Conservation (phyloP, 2,329 filamentous ascomycete genomes). For the Claviceps purpurea region DNA sequence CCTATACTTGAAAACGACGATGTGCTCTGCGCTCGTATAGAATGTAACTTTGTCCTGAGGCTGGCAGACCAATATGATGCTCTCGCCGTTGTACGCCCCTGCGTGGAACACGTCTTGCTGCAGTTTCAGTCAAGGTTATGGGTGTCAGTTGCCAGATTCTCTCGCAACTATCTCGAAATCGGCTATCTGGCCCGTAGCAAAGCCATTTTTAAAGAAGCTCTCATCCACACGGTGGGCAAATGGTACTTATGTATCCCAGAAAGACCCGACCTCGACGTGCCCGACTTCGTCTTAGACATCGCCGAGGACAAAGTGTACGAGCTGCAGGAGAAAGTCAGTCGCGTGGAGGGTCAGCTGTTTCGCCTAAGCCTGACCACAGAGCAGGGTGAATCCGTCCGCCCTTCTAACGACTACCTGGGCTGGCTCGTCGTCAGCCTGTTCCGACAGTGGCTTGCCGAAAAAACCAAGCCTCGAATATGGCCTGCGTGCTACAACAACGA, state of each 20-base stretch:
- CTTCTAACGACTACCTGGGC: constrained; percentile 68
- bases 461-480: constrained; percentile 56
- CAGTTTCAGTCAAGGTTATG: constrained; percentile 84
- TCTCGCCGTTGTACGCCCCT: constrained; percentile 70
- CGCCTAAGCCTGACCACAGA: constrained; percentile 66
- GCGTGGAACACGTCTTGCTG: constrained; percentile 85
- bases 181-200: constrained; percentile 76
- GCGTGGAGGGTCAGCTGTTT: constrained; percentile 72
- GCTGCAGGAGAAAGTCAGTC: constrained; percentile 66
- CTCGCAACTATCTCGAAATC: constrained; percentile 66
- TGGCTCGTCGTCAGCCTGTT: constrained; percentile 84
- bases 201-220: constrained; percentile 72
- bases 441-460: constrained; percentile 85
- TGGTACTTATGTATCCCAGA: constrained; percentile 72
- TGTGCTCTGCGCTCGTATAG: constrained; percentile 82
- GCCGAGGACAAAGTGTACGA: constrained; percentile 95
- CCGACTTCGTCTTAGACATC: constrained; percentile 66
- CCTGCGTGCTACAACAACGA: constrained; percentile 15
- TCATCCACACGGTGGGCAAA: constrained; percentile 88
- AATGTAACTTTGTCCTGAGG: constrained; percentile 79
- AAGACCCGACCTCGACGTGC: constrained; percentile 60
- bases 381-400: constrained; percentile 70
- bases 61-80: constrained; percentile 97
- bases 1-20: constrained; percentile 72
- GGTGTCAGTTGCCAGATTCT: constrained; percentile 95